Conservation (phyloP, 768 basidiomycete species). For the Russula earlei region DNA sequence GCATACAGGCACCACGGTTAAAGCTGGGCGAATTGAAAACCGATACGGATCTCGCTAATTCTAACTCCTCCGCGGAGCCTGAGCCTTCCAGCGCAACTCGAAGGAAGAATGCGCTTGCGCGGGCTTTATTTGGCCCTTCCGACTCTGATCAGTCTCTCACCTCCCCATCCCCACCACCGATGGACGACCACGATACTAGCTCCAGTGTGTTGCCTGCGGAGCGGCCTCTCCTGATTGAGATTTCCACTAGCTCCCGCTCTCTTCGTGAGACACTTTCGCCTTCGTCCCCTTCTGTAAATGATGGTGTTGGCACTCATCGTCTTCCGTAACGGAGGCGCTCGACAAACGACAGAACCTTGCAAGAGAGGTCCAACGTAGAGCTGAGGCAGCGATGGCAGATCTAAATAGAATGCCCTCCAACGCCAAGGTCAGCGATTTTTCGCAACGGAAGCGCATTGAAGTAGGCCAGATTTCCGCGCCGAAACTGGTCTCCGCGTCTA, state of each 20-base stretch:
- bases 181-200: constrained; percentile 8
- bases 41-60: constrained; percentile 20
- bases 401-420: constrained; percentile 34
- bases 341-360: constrained; percentile 16
- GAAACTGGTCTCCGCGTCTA: constrained; percentile 33
- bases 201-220: constrained; percentile 49
- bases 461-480: constrained; percentile 33
- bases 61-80: constrained; percentile 30
- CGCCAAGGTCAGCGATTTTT: constrained; percentile 25
- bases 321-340: not conserved
- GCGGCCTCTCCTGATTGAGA: constrained; percentile 38
- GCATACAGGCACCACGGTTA: constrained; percentile 30
- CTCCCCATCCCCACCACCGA: constrained; percentile 23
- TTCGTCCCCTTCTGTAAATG: constrained; percentile 2
- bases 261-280: constrained; percentile 33
- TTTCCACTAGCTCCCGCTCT: constrained; percentile 35
- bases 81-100: constrained; percentile 37
- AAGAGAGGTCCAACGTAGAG: constrained; percentile 14
- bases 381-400: constrained; percentile 32
- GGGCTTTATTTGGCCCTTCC: constrained; percentile 59
- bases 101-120: constrained; percentile 57
- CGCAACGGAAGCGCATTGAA: constrained; percentile 27
- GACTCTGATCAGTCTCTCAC: constrained; percentile 28
- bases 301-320: not conserved
- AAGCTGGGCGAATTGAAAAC: constrained; percentile 13